Evolutionary conservation across 2,329 filamentous ascomycete species (phyloP), one percentile per base, ranked within the genome.

Genomic region (Fusarium redolens): DNA sequence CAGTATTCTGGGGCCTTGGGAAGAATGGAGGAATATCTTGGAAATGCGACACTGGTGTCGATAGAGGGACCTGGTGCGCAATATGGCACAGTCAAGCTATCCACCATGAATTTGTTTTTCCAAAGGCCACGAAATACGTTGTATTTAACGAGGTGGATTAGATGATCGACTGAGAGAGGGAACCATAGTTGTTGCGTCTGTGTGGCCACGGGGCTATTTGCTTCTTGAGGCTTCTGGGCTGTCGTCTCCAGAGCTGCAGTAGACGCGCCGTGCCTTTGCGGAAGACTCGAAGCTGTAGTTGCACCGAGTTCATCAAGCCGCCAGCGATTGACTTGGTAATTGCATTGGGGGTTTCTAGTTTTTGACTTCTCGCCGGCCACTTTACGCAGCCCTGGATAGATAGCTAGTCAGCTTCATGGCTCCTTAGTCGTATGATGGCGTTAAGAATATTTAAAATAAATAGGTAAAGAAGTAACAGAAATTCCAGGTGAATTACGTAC

Each of bases 231-330:
- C 6, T n/a, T 4, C 2, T 13, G 3, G 2, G 7, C 0, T 25
- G 12, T 17, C 17, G 0, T 47, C 1, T 7, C 5, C 7, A 2
- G 6, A 7, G 13, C 0, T 6, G 4, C 2, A 15, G 3, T 0
- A 17, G 35, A 13, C 17, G 5, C 13, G 1, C 18, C 17, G 11
- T 6, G 8, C 13, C 9, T 3, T 8, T 20, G 20, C 4, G 9
- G 17, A 40, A 1, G 15, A 1, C 12, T 11, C 4, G 4, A 3
- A 6, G 33, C 0, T 13, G 6, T 5, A 1, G 7, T 15, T 17
- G 5, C 0, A 25, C 1, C 14, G 4, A 31, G 14, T 20, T 63
- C 54, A 35, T 63, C 60, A 0, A 63, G 54, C 2, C 60, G 17
- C 54, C 43, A 60, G 15, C 54, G 35, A 13, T 18, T 47, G 4